Base-by-base conservation (phyloP, 2,329 filamentous ascomycete species). In the Blumeriella jaapii region DNA sequence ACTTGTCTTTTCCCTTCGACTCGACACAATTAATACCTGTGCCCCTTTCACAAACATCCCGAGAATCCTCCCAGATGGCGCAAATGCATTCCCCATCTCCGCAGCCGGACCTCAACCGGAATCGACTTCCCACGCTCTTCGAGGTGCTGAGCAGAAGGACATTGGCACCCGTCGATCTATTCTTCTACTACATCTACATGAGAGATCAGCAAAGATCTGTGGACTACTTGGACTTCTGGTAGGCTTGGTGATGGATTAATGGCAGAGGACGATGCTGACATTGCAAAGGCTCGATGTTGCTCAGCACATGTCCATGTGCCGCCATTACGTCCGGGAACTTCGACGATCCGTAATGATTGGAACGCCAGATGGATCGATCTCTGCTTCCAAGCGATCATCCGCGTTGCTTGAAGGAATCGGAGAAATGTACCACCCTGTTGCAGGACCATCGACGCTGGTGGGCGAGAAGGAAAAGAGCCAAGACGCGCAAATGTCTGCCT, bases 101-200 rank as follows among this genome's bases (percentile, higher is more conserved):
- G 29, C 60, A 67, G 44, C 71, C 72, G 29, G 74, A 79, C 47
- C 56, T 73, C 45, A 61, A 62, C 47, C 78, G 91, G 53, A 93
- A 93, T 57, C 74, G 91, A 47, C 73, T 98, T 40, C 91, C 91
- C 29, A 95, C 86, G 1, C 74, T 98, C 33, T 95, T 93, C 57
- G 93, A 98, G 62, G 91, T 98, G 37, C 67, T 98, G 42, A 94
- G 85, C 57, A 78, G 93, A 48, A 78, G 86, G 46, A 98, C 91
- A n/a, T 70, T 93, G 13, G 84, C 93, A 31, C 91, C 91, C 0
- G 89, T 98, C 39, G 93, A 98, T 55, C 69, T 98, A 8, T 98
- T 94, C 61, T 95, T 87, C 2, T 98, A 98, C 65, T 98, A 98
- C 63, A 98, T 98, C 52, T 98, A 94, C 63, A 98, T 98, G 91